Evolutionary conservation across 208 protist species (phyloP).

Genomic region (Leishmania major): DNA sequence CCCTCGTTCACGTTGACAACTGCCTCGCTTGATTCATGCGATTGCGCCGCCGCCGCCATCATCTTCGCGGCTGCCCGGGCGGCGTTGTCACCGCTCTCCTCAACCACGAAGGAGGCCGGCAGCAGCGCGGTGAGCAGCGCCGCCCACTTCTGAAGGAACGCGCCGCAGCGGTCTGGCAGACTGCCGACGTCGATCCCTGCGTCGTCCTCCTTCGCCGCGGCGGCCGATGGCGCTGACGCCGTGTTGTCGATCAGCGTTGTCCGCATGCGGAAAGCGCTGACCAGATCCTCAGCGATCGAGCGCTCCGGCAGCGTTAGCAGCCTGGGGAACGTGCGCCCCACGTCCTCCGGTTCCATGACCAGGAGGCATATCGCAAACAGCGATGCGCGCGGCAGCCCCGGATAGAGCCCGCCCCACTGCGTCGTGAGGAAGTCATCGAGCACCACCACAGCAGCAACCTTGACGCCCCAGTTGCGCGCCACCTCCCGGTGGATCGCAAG

Average conservation of each 20-base stretch:
- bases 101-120: conserved; percentile 18
- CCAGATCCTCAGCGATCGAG: conserved; percentile 73
- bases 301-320: conserved; percentile 44
- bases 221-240: not conserved
- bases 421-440: conserved; percentile 69
- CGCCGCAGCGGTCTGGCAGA: conserved; percentile 19
- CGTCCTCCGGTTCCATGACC: conserved; percentile 81
- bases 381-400: conserved; percentile 52
- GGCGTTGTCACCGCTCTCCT: not conserved
- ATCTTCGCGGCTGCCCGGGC: not conserved
- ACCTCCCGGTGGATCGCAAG: conserved; percentile 75
- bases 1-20: not conserved
- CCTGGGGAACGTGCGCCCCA: conserved; percentile 63
- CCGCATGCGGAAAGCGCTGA: conserved; percentile 75
- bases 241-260: conserved; percentile 16
- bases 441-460: conserved; percentile 70
- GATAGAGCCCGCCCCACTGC: conserved; percentile 64
- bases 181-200: conserved; percentile 1
- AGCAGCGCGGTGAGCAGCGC: conserved; percentile 36
- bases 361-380: conserved; percentile 73
- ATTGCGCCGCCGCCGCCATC: not conserved
- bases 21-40: not conserved
- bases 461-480: conserved; percentile 81
- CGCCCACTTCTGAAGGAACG: conserved; percentile 31
- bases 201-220: conserved; percentile 3